phyloP scores from a whole-genome alignment of 192 early-diverging fungal species.

The Allomyces macrogynus region DNA sequence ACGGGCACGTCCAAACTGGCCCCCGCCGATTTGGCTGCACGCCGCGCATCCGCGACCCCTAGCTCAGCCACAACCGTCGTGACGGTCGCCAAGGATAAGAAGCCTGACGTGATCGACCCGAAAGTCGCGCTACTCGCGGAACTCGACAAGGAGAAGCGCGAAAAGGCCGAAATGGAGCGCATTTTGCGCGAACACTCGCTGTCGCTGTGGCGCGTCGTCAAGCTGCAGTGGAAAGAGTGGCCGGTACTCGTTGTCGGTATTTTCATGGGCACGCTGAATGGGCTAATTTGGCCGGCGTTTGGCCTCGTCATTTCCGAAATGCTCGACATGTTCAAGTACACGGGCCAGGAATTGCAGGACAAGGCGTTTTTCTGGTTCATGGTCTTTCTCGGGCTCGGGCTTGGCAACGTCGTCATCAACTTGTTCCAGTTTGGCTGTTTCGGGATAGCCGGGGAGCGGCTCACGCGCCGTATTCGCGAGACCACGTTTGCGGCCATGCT shows the following conservation, averaged over 20 bases:
- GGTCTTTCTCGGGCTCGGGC: not conserved
- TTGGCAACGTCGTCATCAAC: not conserved
- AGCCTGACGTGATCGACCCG: no score
- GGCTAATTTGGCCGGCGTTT: constrained; percentile 48
- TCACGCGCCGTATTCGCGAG: constrained; percentile 16
- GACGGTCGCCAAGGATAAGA: no score
- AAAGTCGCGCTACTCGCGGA: not conserved
- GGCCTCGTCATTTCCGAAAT: constrained; percentile 29
- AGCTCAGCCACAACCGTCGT: no score
- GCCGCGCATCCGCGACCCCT: no score
- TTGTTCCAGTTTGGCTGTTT: constrained; percentile 5
- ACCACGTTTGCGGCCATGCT: constrained; percentile 17
- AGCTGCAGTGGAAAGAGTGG: constrained; percentile 32
- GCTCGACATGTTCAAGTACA: not conserved
- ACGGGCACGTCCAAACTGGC: no score
- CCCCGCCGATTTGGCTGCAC: no score
- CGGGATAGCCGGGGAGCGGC: constrained; percentile 14
- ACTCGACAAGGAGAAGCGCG: not conserved
- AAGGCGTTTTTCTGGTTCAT: not conserved
- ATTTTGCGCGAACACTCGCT: constrained; percentile 20
- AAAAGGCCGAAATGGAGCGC: constrained; percentile 10
- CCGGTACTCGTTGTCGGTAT: constrained; percentile 5
- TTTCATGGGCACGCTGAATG: not conserved
- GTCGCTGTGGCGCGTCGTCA: constrained; percentile 28
- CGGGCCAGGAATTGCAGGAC: not conserved